Evolutionary conservation across 805 yeast species (phyloP), one percentile per base, ranked within the genome.

Genomic region (Candida nonsorbophila): DNA sequence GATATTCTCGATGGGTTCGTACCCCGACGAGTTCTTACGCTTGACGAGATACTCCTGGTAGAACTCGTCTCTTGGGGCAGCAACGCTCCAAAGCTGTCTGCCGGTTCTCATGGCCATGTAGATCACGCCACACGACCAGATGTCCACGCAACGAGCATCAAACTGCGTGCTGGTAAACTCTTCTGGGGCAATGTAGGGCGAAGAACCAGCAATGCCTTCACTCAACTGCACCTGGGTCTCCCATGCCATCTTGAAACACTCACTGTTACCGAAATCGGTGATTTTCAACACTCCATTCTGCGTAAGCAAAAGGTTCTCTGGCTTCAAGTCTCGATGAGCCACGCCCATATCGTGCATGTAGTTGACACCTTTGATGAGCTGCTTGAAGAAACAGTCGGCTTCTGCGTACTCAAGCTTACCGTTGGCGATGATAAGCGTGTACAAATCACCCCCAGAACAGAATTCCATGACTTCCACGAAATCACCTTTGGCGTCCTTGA

Each of bases 31-130:
- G 38, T 82, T 84, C 51, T 81, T 85, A 35, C 97, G 69, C 34
- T 84, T 87, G 28, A 69, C 69, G 35, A 88, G 58, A 51, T 90
- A 90, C 44, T 74, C 78, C 22, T 68, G 61, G 53, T 77, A 90
- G 48, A 84, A 85, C 44, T 80, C 94, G 50, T 90, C 97, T 24
- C 78, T 84, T 17, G 65, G 70, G 6, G 67, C 55, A 2, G 97
- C 96, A 34, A 77, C 61, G 44, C 83, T 77, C 97, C 97, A 90
- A 30, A 92, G 58, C 47, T 90, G 95, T 30, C 95, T 67, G 4
- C 97, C 98, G 0, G 96, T 84, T 45, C 97, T 67, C 90, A 86
- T 81, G 5, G 94, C 94, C 85, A 86, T 80, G 50, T 83, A 86
- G 20, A 86, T 85, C 7, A 86, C 90, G 28, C 95, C 95, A 62